A percentile compares a stretch with the other conserved stretches of the same genome.
Conservation (phyloP, 1,139 yeast genomes). For the Blastobotrys persicus region DNA sequence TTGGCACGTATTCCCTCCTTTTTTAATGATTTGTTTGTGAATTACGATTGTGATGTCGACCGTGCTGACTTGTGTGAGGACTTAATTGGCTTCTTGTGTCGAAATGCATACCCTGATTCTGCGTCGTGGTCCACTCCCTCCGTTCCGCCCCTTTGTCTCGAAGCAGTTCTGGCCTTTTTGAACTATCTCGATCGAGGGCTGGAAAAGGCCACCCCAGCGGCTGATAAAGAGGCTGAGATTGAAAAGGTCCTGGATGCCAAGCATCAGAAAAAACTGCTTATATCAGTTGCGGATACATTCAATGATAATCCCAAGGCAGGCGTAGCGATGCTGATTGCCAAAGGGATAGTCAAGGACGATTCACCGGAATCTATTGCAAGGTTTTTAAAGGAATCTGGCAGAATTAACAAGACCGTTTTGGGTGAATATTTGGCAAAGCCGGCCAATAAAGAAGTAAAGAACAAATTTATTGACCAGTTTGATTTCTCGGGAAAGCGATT, state of each 20-base stretch:
- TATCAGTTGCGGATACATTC: slow-evolving; percentile 68
- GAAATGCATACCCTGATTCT: slow-evolving; percentile 76
- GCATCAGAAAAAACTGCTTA: slow-evolving; percentile 66
- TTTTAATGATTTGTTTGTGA: slow-evolving; percentile 72
- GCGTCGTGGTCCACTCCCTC: slow-evolving; percentile 73
- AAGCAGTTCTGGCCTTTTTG: slow-evolving; percentile 73
- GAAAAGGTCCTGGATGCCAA: slow-evolving; percentile 40
- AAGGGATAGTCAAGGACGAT: slow-evolving; percentile 59
- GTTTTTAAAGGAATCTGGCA: slow-evolving; percentile 73
- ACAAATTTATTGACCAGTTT: slow-evolving; percentile 64
- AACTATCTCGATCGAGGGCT: slow-evolving; percentile 63
- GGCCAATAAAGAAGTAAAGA: slow-evolving; percentile 56
- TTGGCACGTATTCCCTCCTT: slow-evolving; percentile 74
- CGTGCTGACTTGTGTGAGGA: slow-evolving; percentile 75
- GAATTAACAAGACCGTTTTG: slow-evolving; percentile 79
- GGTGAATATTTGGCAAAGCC: slow-evolving; percentile 88
- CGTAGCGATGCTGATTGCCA: slow-evolving; percentile 55
- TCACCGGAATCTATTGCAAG: slow-evolving; percentile 63
- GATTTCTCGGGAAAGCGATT: slow-evolving; percentile 78
- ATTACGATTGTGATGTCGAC: slow-evolving; percentile 89
- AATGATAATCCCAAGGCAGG: slow-evolving; percentile 80
- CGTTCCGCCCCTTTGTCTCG: slow-evolving; percentile 92
- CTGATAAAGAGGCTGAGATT: slow-evolving; percentile 24
- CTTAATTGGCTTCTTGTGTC: slow-evolving; percentile 67
- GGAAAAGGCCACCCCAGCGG: slow-evolving; percentile 6